Evolutionary conservation across 179 eudicot genomes (phyloP).

Genomic region (Camellia oleifera): DNA sequence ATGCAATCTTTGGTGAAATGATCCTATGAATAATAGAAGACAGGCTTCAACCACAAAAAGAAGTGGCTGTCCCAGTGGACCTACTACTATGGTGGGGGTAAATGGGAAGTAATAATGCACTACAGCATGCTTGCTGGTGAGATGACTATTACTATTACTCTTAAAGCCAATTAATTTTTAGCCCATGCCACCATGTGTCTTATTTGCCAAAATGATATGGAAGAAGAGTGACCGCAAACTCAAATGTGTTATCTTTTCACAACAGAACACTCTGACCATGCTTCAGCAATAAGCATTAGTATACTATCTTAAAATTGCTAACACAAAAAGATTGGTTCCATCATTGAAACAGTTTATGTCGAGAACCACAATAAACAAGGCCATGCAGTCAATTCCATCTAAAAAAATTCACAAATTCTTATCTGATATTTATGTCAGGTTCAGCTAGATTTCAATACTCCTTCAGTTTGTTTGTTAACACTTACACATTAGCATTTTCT

Average conservation of each 20-base stretch:
- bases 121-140: background rate
- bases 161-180: background rate
- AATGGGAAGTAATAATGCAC: background rate
- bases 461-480: background rate
- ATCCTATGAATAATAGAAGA: background rate
- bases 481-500: background rate
- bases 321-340: background rate
- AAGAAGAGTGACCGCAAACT: background rate
- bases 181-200: background rate
- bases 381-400: background rate
- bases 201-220: background rate
- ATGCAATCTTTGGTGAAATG: background rate
- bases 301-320: background rate
- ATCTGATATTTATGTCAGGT: background rate
- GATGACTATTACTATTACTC: too few relatives aligned
- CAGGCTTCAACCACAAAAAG: background rate
- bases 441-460: background rate
- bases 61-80: background rate
- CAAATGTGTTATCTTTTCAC: background rate
- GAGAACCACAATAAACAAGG: background rate
- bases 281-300: background rate
- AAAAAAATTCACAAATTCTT: background rate
- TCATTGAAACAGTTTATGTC: background rate
- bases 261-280: background rate
- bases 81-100: background rate